A percentile compares a stretch with the other conserved stretches of the same genome.
phyloP scores from a whole-genome alignment of 306 rosid genomes.

The Sindora glabra region DNA sequence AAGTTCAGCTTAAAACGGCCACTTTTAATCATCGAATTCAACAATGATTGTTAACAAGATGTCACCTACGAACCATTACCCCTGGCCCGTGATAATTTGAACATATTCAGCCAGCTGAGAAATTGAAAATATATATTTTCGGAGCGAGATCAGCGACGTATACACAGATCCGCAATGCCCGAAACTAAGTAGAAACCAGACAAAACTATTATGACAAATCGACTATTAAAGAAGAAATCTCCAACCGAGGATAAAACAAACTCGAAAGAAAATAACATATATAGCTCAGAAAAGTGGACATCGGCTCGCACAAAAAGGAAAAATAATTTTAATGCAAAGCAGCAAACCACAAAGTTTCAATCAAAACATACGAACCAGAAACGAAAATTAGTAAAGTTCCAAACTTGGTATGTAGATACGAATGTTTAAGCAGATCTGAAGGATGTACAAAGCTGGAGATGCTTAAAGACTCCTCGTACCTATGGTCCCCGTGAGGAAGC shows the following conservation, averaged over 20 bases:
- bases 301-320: no score
- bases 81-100: no score
- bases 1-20: no score
- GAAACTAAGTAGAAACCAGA: not conserved
- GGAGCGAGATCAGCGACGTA: not conserved
- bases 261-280: no score
- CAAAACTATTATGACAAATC: not conserved
- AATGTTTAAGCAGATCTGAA: constrained; percentile 16
- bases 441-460: not conserved
- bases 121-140: not conserved
- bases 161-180: not conserved
- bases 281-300: no score
- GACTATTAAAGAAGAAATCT: not conserved
- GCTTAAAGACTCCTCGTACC: constrained; percentile 28
- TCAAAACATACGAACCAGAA: not conserved
- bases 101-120: no score
- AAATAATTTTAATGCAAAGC: not conserved
- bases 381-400: not conserved
- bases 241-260: no score
- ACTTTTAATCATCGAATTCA: no score
- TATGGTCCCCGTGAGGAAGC: not conserved
- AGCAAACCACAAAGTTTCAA: not conserved
- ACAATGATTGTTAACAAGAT: no score
- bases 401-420: not conserved
- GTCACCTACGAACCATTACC: no score